These are phyloP conservation scores for Sclerotiophoma versabilis DNA, from an alignment of 2,329 filamentous ascomycete species.

Conservation along the genomic window DNA sequence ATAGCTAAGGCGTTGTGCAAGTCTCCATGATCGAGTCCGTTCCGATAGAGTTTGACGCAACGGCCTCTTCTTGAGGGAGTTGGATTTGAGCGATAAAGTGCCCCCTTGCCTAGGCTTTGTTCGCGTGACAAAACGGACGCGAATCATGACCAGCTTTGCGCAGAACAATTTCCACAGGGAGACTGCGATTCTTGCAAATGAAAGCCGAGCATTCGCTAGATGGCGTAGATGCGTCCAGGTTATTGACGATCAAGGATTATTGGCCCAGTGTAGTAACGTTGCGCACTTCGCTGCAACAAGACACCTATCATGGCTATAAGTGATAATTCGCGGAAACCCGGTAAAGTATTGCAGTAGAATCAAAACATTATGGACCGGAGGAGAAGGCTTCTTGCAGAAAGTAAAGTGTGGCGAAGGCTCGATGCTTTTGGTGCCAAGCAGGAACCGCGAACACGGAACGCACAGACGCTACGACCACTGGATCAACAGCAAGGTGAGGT, in stretches of 20 bases:
- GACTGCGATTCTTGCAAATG: neutral
- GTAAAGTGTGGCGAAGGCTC: neutral
- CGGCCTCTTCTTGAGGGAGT: neutral
- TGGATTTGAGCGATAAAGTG: too few species aligned
- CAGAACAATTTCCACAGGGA: too few species aligned
- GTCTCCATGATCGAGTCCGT: too few species aligned
- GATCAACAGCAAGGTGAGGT: neutral
- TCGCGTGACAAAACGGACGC: too few species aligned
- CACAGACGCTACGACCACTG: neutral
- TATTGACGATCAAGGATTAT: neutral
- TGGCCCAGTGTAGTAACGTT: neutral
- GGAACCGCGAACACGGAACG: neutral
- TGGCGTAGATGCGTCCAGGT: neutral
- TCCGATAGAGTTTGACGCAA: neutral
- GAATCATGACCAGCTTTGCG: neutral
- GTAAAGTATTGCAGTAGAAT: neutral
- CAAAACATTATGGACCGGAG: neutral
- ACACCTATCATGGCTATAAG: neutral
- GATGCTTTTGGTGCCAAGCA: neutral
- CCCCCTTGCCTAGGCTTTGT: neutral
- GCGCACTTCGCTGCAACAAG: neutral
- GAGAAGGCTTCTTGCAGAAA: too few species aligned
- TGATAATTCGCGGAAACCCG: neutral
- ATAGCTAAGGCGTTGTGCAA: too few species aligned
- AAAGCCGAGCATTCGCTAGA: neutral